These are phyloP conservation scores for Torulaspora microellipsoides DNA, from an alignment of 805 yeast genomes.

Conservation along the genomic window DNA sequence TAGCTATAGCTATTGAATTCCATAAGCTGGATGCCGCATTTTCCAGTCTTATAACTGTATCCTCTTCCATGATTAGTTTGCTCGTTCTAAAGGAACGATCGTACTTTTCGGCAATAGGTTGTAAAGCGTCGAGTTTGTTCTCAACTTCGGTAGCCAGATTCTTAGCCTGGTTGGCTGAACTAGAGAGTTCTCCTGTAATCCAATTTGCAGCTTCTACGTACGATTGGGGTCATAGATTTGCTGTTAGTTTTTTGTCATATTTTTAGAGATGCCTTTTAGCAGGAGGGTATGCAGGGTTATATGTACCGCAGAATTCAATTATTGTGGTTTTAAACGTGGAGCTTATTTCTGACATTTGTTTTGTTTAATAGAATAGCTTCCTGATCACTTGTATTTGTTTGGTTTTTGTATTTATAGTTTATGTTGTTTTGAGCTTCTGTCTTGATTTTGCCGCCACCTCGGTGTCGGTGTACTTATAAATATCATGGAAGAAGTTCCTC, in stretches of 20 bases:
- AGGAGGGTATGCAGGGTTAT: background rate
- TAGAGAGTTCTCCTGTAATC: slow-evolving; percentile 16
- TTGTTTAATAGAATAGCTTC: background rate
- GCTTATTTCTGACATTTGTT: slow-evolving; percentile 13
- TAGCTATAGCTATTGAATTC: slow-evolving; percentile 34
- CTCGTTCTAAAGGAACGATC: slow-evolving; percentile 28
- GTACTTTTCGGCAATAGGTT: slow-evolving; percentile 34
- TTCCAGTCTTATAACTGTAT: slow-evolving; percentile 24
- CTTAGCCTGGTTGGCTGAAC: background rate
- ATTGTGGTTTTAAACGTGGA: slow-evolving; percentile 20
- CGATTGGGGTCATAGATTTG: background rate
- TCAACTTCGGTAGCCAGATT: slow-evolving; percentile 6
- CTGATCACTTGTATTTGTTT: background rate
- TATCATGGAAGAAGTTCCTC: background rate
- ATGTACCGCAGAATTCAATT: slow-evolving; percentile 23
- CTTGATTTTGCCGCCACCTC: background rate
- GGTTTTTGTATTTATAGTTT: background rate
- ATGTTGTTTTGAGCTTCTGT: background rate
- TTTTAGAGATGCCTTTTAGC: background rate
- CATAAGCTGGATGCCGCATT: slow-evolving; percentile 35
- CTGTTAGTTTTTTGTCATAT: background rate
- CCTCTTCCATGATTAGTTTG: slow-evolving; percentile 19
- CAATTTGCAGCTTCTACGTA: slow-evolving; percentile 21
- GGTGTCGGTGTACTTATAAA: background rate
- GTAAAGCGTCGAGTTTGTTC: slow-evolving; percentile 21